These are phyloP conservation scores for Aspergillus aculeatus DNA, from an alignment of 2,329 filamentous ascomycete species.

Conservation along the genomic window DNA sequence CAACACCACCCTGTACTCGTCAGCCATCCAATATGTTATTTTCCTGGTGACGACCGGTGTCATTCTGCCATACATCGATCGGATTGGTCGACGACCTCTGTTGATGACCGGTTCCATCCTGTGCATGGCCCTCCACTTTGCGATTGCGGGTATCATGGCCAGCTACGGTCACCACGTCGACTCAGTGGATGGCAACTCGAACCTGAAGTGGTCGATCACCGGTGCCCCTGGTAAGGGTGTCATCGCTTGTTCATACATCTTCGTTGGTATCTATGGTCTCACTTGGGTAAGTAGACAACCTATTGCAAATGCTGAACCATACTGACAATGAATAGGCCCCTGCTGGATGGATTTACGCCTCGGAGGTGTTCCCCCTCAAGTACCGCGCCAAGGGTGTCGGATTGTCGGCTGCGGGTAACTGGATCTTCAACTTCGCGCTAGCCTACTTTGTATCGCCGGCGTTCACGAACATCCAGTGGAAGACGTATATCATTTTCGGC, in stretches of 20 bases:
- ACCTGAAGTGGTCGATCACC: slow-evolving; percentile 48
- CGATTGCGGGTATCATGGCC: slow-evolving; percentile 55
- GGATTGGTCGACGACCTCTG: slow-evolving; percentile 49
- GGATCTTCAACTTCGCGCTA: slow-evolving; percentile 60
- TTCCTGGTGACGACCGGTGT: slow-evolving; percentile 54
- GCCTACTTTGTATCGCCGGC: slow-evolving; percentile 58
- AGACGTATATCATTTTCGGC: slow-evolving; percentile 74
- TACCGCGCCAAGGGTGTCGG: slow-evolving; percentile 66
- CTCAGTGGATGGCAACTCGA: slow-evolving; percentile 48
- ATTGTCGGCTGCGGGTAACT: slow-evolving; percentile 60
- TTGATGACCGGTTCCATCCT: slow-evolving; percentile 49
- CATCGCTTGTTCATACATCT: slow-evolving; percentile 63
- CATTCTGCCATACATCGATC: slow-evolving; percentile 53
- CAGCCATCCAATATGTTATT: slow-evolving; percentile 58
- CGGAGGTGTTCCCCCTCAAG: slow-evolving; percentile 63
- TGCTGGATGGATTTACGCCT: slow-evolving; percentile 58
- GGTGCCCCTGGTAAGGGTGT: slow-evolving; percentile 56
- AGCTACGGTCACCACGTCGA: slow-evolving; percentile 47
- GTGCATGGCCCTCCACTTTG: slow-evolving; percentile 52
- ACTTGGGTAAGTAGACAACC: slow-evolving; percentile 42
- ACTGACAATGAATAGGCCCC: slow-evolving; percentile 46
- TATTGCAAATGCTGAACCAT: no score
- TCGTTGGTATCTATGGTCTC: slow-evolving; percentile 36
- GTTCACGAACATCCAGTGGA: slow-evolving; percentile 58
- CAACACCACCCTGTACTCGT: slow-evolving; percentile 50